These are phyloP conservation scores for Fusarium abutilonis DNA, from an alignment of 2,329 filamentous ascomycete species.

Conservation along the genomic window DNA sequence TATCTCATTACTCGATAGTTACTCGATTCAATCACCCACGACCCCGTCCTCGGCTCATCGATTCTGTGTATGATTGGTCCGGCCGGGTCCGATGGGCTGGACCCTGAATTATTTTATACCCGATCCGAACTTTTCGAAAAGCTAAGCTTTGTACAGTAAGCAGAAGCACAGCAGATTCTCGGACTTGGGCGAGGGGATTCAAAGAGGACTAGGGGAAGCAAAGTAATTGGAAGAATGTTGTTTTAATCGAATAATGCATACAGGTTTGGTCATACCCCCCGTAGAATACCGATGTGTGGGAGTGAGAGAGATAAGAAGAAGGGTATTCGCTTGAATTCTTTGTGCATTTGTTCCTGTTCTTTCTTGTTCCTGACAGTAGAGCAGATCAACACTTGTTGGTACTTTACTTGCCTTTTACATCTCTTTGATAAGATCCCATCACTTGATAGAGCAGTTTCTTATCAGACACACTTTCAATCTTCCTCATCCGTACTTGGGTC, in stretches of 20 bases:
- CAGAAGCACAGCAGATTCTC: conserved; percentile 19
- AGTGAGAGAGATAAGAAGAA: conserved; percentile 26
- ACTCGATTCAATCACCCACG: conserved; percentile 57
- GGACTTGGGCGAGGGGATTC: conserved; percentile 1
- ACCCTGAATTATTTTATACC: conserved; percentile 25
- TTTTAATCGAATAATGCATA: conserved; percentile 35
- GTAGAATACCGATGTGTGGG: conserved; percentile 22
- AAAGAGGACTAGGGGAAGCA: neutral
- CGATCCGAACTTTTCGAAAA: neutral
- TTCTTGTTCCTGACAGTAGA: neutral
- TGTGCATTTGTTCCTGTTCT: conserved; percentile 11
- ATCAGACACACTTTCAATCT: conserved; percentile 17
- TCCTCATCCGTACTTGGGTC: conserved; percentile 1
- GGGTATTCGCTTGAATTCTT: conserved; percentile 23
- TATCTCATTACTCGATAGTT: conserved; percentile 55
- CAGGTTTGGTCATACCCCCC: neutral
- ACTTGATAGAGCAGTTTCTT: conserved; percentile 14
- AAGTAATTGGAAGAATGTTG: conserved; percentile 19
- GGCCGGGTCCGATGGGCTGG: conserved; percentile 40
- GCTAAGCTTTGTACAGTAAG: conserved; percentile 20
- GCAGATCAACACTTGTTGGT: conserved; percentile 25
- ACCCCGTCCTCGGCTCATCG: conserved; percentile 27
- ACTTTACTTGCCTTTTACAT: neutral
- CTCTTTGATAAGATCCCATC: conserved; percentile 22
- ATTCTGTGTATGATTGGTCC: conserved; percentile 40